Evolutionary conservation across 805 yeast species (phyloP).

Genomic region (Metschnikowia noctiluminum): DNA sequence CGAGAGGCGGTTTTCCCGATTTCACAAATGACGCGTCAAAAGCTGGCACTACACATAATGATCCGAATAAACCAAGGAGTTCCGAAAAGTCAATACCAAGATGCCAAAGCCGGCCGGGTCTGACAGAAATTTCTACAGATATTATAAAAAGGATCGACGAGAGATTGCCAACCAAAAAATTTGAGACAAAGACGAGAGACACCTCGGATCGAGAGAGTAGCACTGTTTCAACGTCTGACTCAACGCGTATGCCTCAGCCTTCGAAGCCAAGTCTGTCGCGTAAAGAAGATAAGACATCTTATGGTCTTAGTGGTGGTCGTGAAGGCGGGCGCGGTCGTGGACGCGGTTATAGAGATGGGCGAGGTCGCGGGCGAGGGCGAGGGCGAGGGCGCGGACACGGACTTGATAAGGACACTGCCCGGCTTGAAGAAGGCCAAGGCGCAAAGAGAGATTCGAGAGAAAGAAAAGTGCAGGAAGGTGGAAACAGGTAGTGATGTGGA

Average conservation of each 20-base stretch:
- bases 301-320: too few species aligned
- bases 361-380: constrained; percentile 12
- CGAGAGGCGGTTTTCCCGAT: neutral
- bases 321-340: too few species aligned
- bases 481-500: too few species aligned
- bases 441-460: neutral
- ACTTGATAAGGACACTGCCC: neutral
- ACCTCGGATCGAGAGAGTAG: neutral
- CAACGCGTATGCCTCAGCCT: neutral
- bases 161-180: neutral
- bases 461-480: constrained; percentile 18
- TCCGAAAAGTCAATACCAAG: neutral
- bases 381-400: constrained; percentile 16
- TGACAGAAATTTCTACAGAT: neutral
- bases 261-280: neutral
- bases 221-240: neutral
- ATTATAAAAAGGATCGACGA: neutral
- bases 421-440: neutral
- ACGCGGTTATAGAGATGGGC: too few species aligned
- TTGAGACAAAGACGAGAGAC: neutral
- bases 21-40: neutral
- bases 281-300: constrained; percentile 10
- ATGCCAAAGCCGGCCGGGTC: neutral
- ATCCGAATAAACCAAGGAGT: neutral
- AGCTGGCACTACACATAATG: neutral